These are phyloP conservation scores for Amoeboaphelidium protococcarum DNA, from an alignment of 371 early-diverging fungal genomes.

Conservation along the genomic window DNA sequence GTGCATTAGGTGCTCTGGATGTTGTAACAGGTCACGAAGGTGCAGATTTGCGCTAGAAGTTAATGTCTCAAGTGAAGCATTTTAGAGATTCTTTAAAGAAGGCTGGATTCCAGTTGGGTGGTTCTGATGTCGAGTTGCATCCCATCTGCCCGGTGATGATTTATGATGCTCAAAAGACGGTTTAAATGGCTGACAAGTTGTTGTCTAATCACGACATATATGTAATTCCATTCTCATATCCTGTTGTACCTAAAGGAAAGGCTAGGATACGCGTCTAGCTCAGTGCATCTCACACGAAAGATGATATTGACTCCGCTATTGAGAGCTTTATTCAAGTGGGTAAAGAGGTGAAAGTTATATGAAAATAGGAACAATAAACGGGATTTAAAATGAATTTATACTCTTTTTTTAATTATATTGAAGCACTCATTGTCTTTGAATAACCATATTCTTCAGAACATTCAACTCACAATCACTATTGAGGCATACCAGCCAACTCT, in stretches of 20 bases:
- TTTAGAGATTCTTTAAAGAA: constrained; percentile 20
- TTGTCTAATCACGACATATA: constrained; percentile 24
- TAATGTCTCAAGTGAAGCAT: constrained; percentile 21
- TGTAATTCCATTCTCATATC: constrained; percentile 32
- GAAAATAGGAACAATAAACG: no score
- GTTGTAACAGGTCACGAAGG: constrained; percentile 16
- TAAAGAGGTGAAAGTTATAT: constrained; percentile 14
- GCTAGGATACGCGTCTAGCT: constrained; percentile 34
- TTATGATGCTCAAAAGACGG: constrained; percentile 25
- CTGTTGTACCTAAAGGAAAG: constrained; percentile 30
- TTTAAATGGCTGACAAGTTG: constrained; percentile 25
- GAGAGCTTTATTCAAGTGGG: constrained; percentile 26
- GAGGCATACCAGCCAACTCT: no score
- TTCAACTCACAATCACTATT: no score
- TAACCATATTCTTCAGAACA: no score
- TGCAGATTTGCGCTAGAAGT: constrained; percentile 12
- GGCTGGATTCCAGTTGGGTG: constrained; percentile 24
- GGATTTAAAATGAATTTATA: no score
- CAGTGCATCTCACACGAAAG: constrained; percentile 24
- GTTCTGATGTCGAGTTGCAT: no score
- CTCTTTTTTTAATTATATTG: no score
- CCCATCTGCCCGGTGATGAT: constrained; percentile 32
- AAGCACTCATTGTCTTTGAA: no score
- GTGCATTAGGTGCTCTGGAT: constrained; percentile 25
- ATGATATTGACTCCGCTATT: constrained; percentile 22